Conservation (phyloP, 129 eudicot species). For the sunflower (Helianthus annuus) region DNA sequence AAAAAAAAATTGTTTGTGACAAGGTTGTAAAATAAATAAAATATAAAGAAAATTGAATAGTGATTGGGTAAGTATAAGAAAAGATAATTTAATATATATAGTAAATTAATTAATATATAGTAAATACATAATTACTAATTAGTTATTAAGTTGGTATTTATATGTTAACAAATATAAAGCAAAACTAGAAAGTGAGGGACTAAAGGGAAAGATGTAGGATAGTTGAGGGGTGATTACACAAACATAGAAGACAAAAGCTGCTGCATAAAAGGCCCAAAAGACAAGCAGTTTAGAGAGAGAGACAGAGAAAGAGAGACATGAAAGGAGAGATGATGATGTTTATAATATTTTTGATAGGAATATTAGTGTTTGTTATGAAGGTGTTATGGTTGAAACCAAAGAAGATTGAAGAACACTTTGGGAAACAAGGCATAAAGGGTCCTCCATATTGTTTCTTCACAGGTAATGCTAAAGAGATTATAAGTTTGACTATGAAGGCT, state of each 20-base stretch:
- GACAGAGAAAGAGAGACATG: constrained; percentile 12
- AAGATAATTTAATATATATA: too few relatives aligned
- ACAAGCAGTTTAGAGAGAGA: constrained; percentile 25
- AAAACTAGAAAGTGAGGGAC: constrained; percentile 14
- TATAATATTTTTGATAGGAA: constrained; percentile 19
- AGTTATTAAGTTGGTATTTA: not conserved
- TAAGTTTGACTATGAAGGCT: constrained; percentile 76
- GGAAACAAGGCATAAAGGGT: constrained; percentile 86
- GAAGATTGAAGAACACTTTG: constrained; percentile 75
- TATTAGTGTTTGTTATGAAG: constrained; percentile 38
- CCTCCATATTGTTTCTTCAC: constrained; percentile 83
- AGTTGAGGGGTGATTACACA: constrained; percentile 12
- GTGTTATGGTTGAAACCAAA: constrained; percentile 90
- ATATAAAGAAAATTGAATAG: too few relatives aligned
- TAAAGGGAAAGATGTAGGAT: not conserved
- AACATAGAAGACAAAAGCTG: constrained; percentile 33
- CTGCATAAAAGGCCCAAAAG: constrained; percentile 36
- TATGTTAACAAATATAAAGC: not conserved
- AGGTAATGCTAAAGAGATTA: constrained; percentile 91
- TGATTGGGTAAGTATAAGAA: too few relatives aligned
- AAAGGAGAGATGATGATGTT: constrained; percentile 26
- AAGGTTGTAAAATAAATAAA: too few relatives aligned
- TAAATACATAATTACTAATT: not conserved
- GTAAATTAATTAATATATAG: not conserved
- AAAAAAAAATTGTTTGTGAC: too few relatives aligned